phyloP scores from a whole-genome alignment of 169 alveolate genomes.

The Theileria luwenshuni region DNA sequence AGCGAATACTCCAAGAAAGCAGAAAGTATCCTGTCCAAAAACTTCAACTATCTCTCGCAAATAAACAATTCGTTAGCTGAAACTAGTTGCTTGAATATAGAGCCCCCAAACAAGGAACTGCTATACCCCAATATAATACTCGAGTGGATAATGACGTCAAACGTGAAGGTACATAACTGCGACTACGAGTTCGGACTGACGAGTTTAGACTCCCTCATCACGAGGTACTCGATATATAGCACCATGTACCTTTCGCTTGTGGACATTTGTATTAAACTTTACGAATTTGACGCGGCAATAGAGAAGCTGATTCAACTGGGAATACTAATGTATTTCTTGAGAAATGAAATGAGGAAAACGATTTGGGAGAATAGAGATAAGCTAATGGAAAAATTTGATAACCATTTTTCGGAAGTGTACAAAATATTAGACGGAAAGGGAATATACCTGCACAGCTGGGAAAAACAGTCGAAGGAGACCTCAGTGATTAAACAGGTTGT shows the following conservation, averaged over 20 bases:
- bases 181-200: slow-evolving; percentile 3
- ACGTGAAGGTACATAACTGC: slow-evolving; percentile 6
- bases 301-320: slow-evolving; percentile 29
- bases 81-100: not conserved
- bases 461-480: not conserved
- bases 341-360: slow-evolving; percentile 10
- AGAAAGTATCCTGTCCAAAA: not conserved
- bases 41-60: slow-evolving; percentile 6
- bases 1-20: not conserved
- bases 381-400: not conserved
- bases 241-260: slow-evolving; percentile 23
- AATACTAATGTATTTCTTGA: slow-evolving; percentile 17
- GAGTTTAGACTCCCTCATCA: slow-evolving; percentile 35
- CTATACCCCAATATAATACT: not conserved
- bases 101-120: not conserved
- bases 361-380: not conserved
- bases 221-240: slow-evolving; percentile 31
- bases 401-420: not conserved
- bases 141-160: slow-evolving; percentile 10
- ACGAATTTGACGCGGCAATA: slow-evolving; percentile 29
- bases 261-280: slow-evolving; percentile 21
- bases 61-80: not conserved
- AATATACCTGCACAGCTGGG: slow-evolving; percentile 8
- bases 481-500: slow-evolving; percentile 19
- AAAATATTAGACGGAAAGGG: slow-evolving; percentile 17